These are phyloP conservation scores for Rehmannia glutinosa DNA, from an alignment of 257 asterid genomes.

Conservation along the genomic window DNA sequence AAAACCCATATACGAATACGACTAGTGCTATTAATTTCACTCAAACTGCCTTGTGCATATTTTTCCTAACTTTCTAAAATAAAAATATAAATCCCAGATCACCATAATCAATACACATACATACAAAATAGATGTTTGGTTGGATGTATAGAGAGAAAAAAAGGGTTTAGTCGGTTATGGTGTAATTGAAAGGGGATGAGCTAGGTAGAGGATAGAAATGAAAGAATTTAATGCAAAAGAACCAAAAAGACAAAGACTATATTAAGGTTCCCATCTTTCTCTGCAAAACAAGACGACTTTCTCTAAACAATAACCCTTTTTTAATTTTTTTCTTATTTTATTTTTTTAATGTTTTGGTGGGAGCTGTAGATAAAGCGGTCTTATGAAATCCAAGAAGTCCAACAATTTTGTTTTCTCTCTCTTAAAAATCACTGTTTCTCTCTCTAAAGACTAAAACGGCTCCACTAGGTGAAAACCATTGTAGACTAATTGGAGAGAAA, in stretches of 20 bases:
- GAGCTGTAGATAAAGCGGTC: conserved; percentile 26
- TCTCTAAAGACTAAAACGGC: conserved; percentile 24
- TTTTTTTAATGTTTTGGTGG: conserved; percentile 14
- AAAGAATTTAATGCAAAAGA: conserved; percentile 43
- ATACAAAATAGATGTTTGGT: conserved; percentile 14
- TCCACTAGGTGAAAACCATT: too few species aligned
- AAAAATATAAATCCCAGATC: conserved; percentile 5
- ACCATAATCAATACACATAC: conserved; percentile 18
- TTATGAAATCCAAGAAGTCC: conserved; percentile 21
- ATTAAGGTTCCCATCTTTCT: conserved; percentile 40
- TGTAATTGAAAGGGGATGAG: background rate
- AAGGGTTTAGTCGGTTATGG: conserved; percentile 39
- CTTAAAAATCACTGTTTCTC: conserved; percentile 1
- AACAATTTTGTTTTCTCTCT: conserved; percentile 5
- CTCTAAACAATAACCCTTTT: too few species aligned
- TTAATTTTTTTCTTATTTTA: background rate
- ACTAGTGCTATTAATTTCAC: background rate
- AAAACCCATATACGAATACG: conserved; percentile 15
- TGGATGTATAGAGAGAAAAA: conserved; percentile 31
- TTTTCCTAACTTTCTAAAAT: conserved; percentile 3
- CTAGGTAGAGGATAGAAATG: conserved; percentile 30
- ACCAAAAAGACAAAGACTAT: conserved; percentile 40
- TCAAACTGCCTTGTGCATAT: conserved; percentile 9
- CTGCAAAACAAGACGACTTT: conserved; percentile 41
- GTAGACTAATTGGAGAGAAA: too few species aligned